These are phyloP conservation scores for Sicyos baderoa DNA, from an alignment of 306 rosid genomes.

Conservation along the genomic window DNA sequence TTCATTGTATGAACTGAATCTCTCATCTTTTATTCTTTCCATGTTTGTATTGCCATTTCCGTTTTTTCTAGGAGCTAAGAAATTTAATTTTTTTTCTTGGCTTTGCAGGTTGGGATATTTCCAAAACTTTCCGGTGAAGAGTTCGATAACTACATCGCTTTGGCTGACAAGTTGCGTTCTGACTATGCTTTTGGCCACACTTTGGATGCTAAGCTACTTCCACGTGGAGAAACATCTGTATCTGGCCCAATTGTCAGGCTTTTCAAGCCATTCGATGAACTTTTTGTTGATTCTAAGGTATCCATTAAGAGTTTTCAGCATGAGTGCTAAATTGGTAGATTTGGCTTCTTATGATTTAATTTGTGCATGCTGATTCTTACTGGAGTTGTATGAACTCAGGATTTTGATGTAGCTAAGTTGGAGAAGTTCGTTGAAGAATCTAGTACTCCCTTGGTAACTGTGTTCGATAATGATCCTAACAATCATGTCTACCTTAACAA, in stretches of 20 bases:
- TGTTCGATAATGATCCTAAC: slow-evolving; percentile 61
- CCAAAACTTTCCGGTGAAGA: slow-evolving; percentile 75
- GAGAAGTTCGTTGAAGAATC: slow-evolving; percentile 67
- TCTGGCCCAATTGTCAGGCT: slow-evolving; percentile 67
- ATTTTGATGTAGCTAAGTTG: slow-evolving; percentile 53
- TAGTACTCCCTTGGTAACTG: slow-evolving; percentile 53
- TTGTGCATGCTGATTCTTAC: slow-evolving; percentile 5
- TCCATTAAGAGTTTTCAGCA: neutral
- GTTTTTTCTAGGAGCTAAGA: neutral
- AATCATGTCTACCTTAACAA: slow-evolving; percentile 59
- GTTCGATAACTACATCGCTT: slow-evolving; percentile 42
- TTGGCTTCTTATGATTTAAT: neutral
- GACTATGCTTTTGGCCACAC: slow-evolving; percentile 86
- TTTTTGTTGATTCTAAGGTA: slow-evolving; percentile 72
- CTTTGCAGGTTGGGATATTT: slow-evolving; percentile 65
- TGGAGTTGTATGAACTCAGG: slow-evolving; percentile 33
- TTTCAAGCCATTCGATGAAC: slow-evolving; percentile 93
- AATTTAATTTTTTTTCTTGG: neutral
- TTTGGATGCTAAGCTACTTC: slow-evolving; percentile 70
- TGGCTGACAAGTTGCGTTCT: slow-evolving; percentile 75
- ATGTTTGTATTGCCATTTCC: neutral
- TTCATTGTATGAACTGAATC: slow-evolving; percentile 44
- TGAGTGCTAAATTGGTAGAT: neutral
- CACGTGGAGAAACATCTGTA: slow-evolving; percentile 78
- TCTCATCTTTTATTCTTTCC: neutral